Evolutionary conservation across 2,329 filamentous ascomycete genomes (phyloP), one percentile per base, ranked within the genome.

Genomic region (Exophiala lecanii-corni): DNA sequence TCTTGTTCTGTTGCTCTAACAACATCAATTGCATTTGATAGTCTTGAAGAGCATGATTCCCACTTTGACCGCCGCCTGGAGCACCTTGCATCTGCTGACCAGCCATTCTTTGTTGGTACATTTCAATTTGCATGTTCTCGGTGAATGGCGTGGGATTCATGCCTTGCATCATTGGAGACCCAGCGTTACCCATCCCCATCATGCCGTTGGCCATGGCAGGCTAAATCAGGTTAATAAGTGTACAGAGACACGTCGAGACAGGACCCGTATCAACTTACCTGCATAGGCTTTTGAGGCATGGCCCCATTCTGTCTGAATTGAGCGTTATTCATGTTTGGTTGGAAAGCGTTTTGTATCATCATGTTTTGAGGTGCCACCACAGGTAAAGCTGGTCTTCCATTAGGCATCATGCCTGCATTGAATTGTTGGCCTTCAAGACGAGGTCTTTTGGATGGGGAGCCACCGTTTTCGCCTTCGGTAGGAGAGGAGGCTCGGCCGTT

Each of bases 381-480:
- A 45, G 79, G 81, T 75, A 91, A 86, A 60, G 75, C 82, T 60
- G 82, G 83, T 51, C 75, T 78, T 57, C 84, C 84, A 65, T 86
- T 87, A 42, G 81, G 79, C 68, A 84, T 84, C 76, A 89, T 84
- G 57, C 82, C 84, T 50, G 82, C 81, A 61, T 86, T 86, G 66
- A 87, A 88, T 7, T 75, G 75, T 44, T 55, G 51, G 59, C 83
- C 81, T 53, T 89, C 86, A 48, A 95, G 77, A 44, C 89, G 85
- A 45, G 82, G 86, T 59, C 89, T 79, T 71, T 97, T 97, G 51
- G 86, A 91, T 2, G 91, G 91, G 21, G 91, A 97, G 3, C 89
- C 88, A 18, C 87, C 89, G 59, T 92, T 92, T 40, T 96, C 89
- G 41, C 81, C 82, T 26, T 84, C 83, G 38, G 82, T 81, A 5